Percentiles rank a stretch among this genome's conserved stretches.
phyloP scores from a whole-genome alignment of 208 protist species.

The Leishmania guyanensis region DNA sequence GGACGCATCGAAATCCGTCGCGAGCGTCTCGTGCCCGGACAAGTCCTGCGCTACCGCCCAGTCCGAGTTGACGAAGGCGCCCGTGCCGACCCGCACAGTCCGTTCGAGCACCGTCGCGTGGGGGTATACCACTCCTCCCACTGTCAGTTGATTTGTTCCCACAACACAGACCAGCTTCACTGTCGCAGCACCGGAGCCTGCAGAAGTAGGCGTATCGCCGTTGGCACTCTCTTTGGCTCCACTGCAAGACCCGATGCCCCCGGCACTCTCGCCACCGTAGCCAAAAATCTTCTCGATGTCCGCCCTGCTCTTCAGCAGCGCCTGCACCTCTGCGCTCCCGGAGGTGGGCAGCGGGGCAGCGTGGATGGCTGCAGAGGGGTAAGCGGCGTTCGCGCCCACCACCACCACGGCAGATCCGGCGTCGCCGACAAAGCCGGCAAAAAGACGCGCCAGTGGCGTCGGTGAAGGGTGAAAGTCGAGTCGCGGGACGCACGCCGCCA shows the following conservation, averaged over 20 bases:
- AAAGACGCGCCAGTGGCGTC: slow-evolving; percentile 1
- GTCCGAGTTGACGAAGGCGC: background rate
- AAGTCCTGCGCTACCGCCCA: slow-evolving; percentile 21
- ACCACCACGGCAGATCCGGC: background rate
- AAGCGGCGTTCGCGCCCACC: background rate
- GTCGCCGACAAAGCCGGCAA: slow-evolving; percentile 23
- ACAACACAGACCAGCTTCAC: slow-evolving; percentile 9
- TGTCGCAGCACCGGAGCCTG: background rate
- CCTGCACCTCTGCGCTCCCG: background rate
- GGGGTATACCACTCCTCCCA: background rate
- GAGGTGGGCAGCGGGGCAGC: slow-evolving; percentile 1
- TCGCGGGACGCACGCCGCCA: slow-evolving; percentile 8
- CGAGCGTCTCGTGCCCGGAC: slow-evolving; percentile 3
- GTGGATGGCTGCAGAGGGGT: background rate
- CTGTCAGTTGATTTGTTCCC: slow-evolving; percentile 10
- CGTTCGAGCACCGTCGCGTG: slow-evolving; percentile 26
- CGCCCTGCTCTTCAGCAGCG: background rate
- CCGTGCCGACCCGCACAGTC: slow-evolving; percentile 11
- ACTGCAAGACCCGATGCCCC: background rate
- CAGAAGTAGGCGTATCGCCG: background rate
- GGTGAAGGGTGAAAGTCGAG: slow-evolving; percentile 16
- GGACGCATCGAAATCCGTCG: background rate
- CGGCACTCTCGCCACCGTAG: background rate
- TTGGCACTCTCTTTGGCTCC: background rate
- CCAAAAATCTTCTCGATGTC: background rate